Evolutionary conservation across 345 rosid genomes (phyloP).

Genomic region (Aquilaria sinensis): DNA sequence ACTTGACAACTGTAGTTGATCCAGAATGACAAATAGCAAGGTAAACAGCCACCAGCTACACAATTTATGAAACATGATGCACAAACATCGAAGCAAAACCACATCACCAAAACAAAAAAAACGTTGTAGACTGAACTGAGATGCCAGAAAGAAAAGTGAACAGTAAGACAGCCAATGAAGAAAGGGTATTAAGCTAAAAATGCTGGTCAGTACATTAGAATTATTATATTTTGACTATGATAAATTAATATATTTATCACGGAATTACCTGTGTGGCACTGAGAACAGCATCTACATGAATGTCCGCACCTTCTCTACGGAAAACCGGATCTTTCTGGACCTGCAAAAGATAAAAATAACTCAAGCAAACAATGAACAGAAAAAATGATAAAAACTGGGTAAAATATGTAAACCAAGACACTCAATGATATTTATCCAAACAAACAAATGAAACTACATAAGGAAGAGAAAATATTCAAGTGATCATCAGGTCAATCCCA

Average conservation of each 20-base stretch:
- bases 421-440: too few relatives aligned
- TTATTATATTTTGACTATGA: background rate
- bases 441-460: too few relatives aligned
- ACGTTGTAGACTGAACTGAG: too few relatives aligned
- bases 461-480: too few relatives aligned
- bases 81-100: background rate
- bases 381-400: too few relatives aligned
- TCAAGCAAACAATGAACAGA: background rate
- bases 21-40: too few relatives aligned
- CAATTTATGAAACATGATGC: too few relatives aligned
- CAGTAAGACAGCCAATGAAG: background rate
- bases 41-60: too few relatives aligned
- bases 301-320: slow-evolving; percentile 88
- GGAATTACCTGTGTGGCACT: slow-evolving; percentile 71
- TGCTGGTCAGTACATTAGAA: background rate
- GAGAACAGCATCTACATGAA: slow-evolving; percentile 82
- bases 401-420: too few relatives aligned
- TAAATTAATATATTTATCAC: background rate
- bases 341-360: slow-evolving; percentile 24
- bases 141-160: background rate
- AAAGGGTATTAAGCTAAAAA: slow-evolving; percentile 8
- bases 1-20: background rate
- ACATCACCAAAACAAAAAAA: too few relatives aligned
- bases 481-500: too few relatives aligned
- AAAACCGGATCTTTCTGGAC: slow-evolving; percentile 93